Conservation (phyloP, 1,139 yeast genomes). For the Pneumocystis canis region DNA sequence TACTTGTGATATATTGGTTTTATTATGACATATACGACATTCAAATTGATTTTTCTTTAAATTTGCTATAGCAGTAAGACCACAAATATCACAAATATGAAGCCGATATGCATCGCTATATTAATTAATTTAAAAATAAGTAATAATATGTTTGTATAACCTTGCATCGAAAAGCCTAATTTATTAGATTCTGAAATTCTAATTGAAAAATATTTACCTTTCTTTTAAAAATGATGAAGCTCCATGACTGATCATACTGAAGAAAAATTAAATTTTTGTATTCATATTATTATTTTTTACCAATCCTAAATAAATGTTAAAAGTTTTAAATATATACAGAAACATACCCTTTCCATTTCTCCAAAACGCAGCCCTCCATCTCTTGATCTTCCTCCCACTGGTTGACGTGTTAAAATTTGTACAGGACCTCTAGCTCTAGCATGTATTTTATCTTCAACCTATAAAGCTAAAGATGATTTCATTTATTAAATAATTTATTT, state of each 20-base stretch:
- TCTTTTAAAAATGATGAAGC: constrained; percentile 96
- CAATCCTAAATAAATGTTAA: not conserved
- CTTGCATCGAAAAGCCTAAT: not conserved
- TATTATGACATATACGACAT: constrained; percentile 95
- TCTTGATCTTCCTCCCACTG: constrained; percentile 98
- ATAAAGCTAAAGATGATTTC: constrained; percentile 22
- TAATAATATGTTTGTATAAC: not conserved
- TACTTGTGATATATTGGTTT: constrained; percentile 84
- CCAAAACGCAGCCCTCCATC: constrained; percentile 99
- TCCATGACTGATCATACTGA: constrained; percentile 91
- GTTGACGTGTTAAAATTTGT: constrained; percentile 94
- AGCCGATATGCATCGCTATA: constrained; percentile 96
- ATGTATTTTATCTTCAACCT: constrained; percentile 85
- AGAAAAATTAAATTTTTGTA: not conserved
- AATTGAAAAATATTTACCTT: constrained; percentile 27
- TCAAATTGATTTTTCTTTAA: constrained; percentile 93
- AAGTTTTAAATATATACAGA: not conserved
- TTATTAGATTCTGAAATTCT: not conserved
- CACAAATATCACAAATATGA: constrained; percentile 85
- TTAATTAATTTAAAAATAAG: constrained; percentile 51
- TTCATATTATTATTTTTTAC: not conserved
- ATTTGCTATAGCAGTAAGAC: constrained; percentile 94
- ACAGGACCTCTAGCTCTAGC: constrained; percentile 99
- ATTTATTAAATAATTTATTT: not conserved
- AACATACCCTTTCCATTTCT: constrained; percentile 98